phyloP scores from a whole-genome alignment of 306 rosid species.

The Vigna mungo region DNA sequence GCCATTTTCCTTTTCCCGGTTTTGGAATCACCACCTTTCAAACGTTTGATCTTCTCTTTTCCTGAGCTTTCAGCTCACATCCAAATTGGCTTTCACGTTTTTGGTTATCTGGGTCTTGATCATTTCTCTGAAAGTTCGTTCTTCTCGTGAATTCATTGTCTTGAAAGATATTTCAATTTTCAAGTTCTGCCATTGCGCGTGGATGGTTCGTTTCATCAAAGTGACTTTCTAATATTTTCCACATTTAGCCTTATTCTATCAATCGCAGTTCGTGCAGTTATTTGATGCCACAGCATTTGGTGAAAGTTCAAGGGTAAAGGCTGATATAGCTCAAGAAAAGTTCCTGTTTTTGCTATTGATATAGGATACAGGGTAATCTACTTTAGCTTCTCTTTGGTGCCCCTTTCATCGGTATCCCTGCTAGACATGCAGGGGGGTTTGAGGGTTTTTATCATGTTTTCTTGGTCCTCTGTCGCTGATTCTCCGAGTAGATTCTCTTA shows the following conservation, averaged over 20 bases:
- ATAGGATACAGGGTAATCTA: not conserved
- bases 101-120: slow-evolving; percentile 10
- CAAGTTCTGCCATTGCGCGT: not conserved
- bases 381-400: slow-evolving; percentile 3
- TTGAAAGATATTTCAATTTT: slow-evolving; percentile 9
- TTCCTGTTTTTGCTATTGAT: slow-evolving; percentile 15
- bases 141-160: slow-evolving; percentile 3
- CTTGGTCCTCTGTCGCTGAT: not conserved
- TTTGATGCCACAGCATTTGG: slow-evolving; percentile 15
- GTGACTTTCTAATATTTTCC: not conserved
- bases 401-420: not conserved
- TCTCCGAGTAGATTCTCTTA: not conserved
- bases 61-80: slow-evolving; percentile 21
- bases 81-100: not conserved
- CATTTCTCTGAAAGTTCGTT: slow-evolving; percentile 14
- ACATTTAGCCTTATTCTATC: slow-evolving; percentile 5
- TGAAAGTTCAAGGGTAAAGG: slow-evolving; percentile 5
- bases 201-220: slow-evolving; percentile 6
- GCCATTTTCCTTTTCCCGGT: not conserved
- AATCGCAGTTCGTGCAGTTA: not conserved
- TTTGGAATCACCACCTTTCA: not conserved
- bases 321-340: not conserved
- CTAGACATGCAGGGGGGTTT: slow-evolving; percentile 18
- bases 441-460: not conserved
- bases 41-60: not conserved